Conservation (phyloP, 768 basidiomycete genomes). For the Termitomyces sp. region DNA sequence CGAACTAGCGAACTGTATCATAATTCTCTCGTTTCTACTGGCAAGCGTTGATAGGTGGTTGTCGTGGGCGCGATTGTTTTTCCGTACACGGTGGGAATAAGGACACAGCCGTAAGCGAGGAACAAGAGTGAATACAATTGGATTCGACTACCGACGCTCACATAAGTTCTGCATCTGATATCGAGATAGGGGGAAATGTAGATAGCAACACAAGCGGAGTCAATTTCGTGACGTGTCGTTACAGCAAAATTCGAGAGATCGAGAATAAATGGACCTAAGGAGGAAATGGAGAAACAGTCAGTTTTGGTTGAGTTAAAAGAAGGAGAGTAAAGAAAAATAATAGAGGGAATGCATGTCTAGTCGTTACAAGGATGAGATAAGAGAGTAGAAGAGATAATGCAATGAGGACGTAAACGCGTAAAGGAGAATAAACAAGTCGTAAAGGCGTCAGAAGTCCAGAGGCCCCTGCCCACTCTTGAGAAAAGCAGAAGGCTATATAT, state of each 20-base stretch:
- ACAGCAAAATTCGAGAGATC: conserved; percentile 4
- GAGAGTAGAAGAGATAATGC: conserved; percentile 4
- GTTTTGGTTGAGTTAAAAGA: conserved; percentile 20
- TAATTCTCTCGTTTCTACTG: background rate
- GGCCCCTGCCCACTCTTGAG: conserved; percentile 4
- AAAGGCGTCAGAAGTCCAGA: conserved; percentile 14
- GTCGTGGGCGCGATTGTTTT: background rate
- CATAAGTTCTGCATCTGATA: background rate
- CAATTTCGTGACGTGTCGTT: conserved; percentile 12
- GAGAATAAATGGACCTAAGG: background rate
- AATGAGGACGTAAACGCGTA: conserved; percentile 11
- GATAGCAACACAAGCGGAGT: conserved; percentile 2
- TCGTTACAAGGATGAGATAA: conserved; percentile 50
- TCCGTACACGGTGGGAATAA: background rate
- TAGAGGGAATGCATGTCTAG: conserved; percentile 58
- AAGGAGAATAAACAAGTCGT: conserved; percentile 15
- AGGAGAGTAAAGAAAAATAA: conserved; percentile 20
- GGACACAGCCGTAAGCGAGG: background rate
- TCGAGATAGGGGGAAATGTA: background rate
- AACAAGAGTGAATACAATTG: background rate
- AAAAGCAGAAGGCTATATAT: conserved; percentile 12
- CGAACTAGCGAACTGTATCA: background rate
- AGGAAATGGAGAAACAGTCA: background rate
- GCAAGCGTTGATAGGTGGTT: background rate
- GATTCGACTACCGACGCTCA: background rate